Percentiles rank a stretch among this genome's conserved stretches.
Conservation (phyloP, 768 basidiomycete genomes). For the Tylopilus felleus region DNA sequence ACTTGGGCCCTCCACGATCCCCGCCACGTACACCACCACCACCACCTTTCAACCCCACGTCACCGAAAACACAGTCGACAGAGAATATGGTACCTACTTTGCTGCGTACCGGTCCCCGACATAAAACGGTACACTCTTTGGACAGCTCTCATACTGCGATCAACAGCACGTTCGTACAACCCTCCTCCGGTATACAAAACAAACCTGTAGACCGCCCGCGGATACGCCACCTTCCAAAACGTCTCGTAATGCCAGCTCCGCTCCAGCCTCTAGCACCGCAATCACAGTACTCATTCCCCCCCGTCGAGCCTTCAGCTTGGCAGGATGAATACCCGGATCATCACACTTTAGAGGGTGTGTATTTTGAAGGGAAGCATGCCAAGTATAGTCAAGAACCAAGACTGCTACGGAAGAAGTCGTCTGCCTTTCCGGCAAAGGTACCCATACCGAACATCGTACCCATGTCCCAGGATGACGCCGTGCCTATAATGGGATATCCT, state of each 20-base stretch:
- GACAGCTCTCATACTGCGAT: conserved; percentile 4
- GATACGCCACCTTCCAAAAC: conserved; percentile 51
- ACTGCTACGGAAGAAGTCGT: conserved; percentile 23
- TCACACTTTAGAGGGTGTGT: neutral
- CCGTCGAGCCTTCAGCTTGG: neutral
- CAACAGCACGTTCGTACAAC: neutral
- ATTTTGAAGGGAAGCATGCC: conserved; percentile 5
- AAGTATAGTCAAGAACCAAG: conserved; percentile 17
- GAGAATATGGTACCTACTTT: neutral
- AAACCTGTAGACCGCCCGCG: conserved; percentile 16
- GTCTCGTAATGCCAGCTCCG: conserved; percentile 72
- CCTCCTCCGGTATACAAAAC: conserved; percentile 8
- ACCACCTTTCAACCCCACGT: neutral
- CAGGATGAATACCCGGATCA: conserved; percentile 8
- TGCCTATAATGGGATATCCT: conserved; percentile 7
- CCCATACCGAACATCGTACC: conserved; percentile 27
- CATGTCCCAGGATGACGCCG: conserved; percentile 9
- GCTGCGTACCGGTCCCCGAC: conserved; percentile 1
- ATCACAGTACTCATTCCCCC: conserved; percentile 15
- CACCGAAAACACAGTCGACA: conserved; percentile 4
- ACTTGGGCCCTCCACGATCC: conserved; percentile 7
- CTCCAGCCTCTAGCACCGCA: conserved; percentile 40
- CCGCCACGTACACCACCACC: conserved; percentile 6
- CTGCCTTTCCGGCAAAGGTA: conserved; percentile 21
- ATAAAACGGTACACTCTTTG: conserved; percentile 9